Conservation (phyloP, 2,329 filamentous ascomycete genomes). For the Fusarium begoniae region DNA sequence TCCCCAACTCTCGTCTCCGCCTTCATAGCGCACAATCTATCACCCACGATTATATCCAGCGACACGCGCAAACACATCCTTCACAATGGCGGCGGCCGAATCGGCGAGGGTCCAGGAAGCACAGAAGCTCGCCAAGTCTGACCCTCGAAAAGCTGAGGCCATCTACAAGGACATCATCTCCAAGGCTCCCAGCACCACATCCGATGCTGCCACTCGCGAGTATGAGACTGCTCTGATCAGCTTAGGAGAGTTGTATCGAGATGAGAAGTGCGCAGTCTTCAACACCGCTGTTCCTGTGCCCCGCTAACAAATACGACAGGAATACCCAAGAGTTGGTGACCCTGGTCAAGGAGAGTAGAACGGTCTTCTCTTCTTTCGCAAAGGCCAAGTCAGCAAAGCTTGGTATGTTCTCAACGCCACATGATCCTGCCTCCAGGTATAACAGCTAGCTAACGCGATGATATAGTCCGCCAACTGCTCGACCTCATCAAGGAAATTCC, state of each 20-base stretch:
- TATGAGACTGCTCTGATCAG: constrained; percentile 91
- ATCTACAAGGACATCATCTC: constrained; percentile 92
- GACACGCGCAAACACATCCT: constrained; percentile 22
- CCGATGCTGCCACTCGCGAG: constrained; percentile 86
- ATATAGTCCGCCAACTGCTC: constrained; percentile 89
- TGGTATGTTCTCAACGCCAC: constrained; percentile 65
- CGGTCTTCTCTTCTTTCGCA: constrained; percentile 92
- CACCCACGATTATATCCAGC: background rate
- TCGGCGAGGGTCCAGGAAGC: constrained; percentile 83
- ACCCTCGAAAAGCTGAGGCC: constrained; percentile 84
- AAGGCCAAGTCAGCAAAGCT: constrained; percentile 99
- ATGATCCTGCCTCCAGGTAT: background rate
- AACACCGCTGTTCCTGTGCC: background rate
- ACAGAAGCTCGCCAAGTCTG: constrained; percentile 80
- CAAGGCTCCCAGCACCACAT: constrained; percentile 81
- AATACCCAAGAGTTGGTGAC: constrained; percentile 86
- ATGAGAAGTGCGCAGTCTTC: constrained; percentile 73
- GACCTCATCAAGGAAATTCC: constrained; percentile 95
- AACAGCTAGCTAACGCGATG: constrained; percentile 25
- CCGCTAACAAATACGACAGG: constrained; percentile 54
- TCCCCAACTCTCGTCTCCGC: background rate
- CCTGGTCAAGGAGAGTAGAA: constrained; percentile 88
- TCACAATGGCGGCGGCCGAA: constrained; percentile 66
- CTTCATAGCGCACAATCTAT: background rate
- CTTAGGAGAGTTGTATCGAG: constrained; percentile 90